Conservation (phyloP, 257 asterid species). For the Fraxinus cuspidata region DNA sequence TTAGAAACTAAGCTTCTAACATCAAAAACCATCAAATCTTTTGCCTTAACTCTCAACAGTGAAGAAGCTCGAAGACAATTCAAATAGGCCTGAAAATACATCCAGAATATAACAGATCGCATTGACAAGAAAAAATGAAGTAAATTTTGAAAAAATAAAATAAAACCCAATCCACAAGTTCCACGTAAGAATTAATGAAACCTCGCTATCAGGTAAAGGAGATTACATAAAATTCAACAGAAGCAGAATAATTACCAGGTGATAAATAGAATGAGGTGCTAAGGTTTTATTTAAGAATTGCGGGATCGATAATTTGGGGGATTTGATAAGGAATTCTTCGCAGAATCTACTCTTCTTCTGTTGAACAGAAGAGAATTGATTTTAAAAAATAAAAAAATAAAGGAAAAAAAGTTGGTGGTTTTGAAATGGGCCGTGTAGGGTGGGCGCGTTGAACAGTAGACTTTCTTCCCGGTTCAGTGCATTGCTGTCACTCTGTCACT, state of each 20-base stretch:
- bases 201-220: not conserved
- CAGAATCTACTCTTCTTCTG: conserved; percentile 30
- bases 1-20: conserved; percentile 21
- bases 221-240: conserved; percentile 6
- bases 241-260: conserved; percentile 28
- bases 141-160: not conserved
- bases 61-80: not conserved
- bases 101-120: conserved; percentile 15
- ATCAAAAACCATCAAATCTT: conserved; percentile 9
- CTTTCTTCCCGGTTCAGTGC: conserved; percentile 28
- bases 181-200: not conserved
- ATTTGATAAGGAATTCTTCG: conserved; percentile 19
- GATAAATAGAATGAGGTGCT: conserved; percentile 15
- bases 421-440: conserved; percentile 21
- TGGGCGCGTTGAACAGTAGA: conserved; percentile 26
- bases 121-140: not conserved
- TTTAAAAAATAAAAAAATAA: not conserved
- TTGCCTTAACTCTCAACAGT: not conserved
- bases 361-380: not conserved
- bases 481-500: conserved; percentile 36
- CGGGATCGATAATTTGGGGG: not conserved
- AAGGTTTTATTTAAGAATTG: conserved; percentile 17
- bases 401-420: conserved; percentile 23
- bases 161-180: not conserved
- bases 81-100: conserved; percentile 23